Base-by-base conservation (phyloP, 306 rosid species). In the Calophaca sinica region DNA sequence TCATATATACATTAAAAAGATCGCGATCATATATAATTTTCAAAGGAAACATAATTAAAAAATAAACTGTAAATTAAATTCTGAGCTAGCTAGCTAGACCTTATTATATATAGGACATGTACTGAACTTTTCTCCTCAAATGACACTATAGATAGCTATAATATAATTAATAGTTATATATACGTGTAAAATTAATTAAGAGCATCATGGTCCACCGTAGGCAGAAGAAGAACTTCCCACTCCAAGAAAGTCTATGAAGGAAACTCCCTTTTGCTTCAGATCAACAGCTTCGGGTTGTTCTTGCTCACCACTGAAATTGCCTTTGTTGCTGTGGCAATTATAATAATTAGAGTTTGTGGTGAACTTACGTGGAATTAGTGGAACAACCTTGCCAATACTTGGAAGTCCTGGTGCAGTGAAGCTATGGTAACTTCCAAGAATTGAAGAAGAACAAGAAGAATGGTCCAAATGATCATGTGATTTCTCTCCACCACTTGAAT, bases 221-320 rank as follows among this genome's bases (percentile, higher is more conserved):
- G 26, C 26, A 20, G 52, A 10, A 29, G 69, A 62, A 59, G 76
- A 77, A 70, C 29, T 79, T 76, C 85, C 90, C 45, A 86, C 90
- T 6, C 93, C 90, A 75, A 88, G 90, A 79, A 88, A 88, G 70
- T 86, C 93, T 80, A 88, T 82, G 88, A 86, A 88, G 36, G 84
- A 73, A 79, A 76, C 65, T 53, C 66, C 68, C 60, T 88, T 75
- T 38, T 49, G 48, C 39, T 69, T 45, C 48, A 68, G 46, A 68
- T 68, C 15, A 49, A 42, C 32, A 13, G 66, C 50, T 68, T 79
- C 31, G 15, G 31, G 53, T 60, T 82, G 73, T 54, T 73, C 13
- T 57, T 72, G 5, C 8, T 71, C 54, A 4, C 13, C 5, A 46
- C 13, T 38, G 41, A 2, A 0, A 0, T 20, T 20, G 1, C 26